Conservation (phyloP, 2,329 filamentous ascomycete genomes). For the Ophiostoma triangulosporum region DNA sequence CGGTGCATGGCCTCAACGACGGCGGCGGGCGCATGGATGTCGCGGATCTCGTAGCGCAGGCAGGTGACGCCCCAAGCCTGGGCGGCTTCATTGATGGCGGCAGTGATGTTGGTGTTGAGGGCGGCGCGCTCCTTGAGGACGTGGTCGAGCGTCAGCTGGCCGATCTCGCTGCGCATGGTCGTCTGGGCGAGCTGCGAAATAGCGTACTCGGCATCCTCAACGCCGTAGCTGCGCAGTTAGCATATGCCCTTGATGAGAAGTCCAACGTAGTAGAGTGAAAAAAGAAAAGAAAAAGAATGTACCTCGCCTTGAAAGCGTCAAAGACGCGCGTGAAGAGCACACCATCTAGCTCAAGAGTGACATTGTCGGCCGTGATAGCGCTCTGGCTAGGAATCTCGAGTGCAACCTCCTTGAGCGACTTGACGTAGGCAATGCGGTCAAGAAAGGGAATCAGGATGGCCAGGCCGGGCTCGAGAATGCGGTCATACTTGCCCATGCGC, state of each 20-base stretch:
- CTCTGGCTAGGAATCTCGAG: conserved; percentile 97
- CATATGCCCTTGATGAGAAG: no score
- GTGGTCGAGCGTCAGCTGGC: conserved; percentile 89
- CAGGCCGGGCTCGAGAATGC: conserved; percentile 83
- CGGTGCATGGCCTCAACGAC: conserved; percentile 98
- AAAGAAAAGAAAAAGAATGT: not conserved
- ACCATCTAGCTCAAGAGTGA: conserved; percentile 90
- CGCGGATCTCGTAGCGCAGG: conserved; percentile 91
- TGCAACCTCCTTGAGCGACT: conserved; percentile 88
- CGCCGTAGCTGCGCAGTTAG: conserved; percentile 58
- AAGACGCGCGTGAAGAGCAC: conserved; percentile 93
- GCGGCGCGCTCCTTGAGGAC: conserved; percentile 94
- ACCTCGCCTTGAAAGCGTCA: conserved; percentile 80
- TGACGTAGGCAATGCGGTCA: conserved; percentile 95
- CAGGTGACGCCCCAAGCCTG: conserved; percentile 95
- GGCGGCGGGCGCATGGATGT: conserved; percentile 88
- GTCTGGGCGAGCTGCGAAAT: conserved; percentile 97
- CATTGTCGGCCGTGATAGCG: conserved; percentile 96
- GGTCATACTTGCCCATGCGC: conserved; percentile 95
- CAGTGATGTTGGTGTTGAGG: conserved; percentile 96
- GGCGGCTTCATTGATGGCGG: conserved; percentile 94
- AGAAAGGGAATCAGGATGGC: conserved; percentile 80
- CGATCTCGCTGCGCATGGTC: conserved; percentile 97
- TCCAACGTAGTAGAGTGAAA: not conserved
- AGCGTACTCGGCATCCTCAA: conserved; percentile 97